Base-by-base conservation (phyloP, 768 basidiomycete species). In the Tremella yokohamensis region DNA sequence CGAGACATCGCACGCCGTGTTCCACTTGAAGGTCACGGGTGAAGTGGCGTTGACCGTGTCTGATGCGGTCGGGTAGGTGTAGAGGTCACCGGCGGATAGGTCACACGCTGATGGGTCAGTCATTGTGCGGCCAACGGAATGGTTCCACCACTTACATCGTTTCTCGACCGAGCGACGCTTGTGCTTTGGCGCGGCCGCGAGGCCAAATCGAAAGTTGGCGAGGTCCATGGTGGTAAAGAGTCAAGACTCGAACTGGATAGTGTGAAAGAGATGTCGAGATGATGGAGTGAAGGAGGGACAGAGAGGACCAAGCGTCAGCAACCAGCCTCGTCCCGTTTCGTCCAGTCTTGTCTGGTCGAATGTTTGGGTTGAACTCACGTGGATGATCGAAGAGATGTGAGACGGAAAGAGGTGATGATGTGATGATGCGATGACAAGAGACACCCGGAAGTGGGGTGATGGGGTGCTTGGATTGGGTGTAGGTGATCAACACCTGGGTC, bases 21-120 rank as follows among this genome's bases (percentile, higher is more conserved):
- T 67, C 78, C 78, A 79, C 37, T 66, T 68, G 69, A 78, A 69
- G 9, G 73, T 77, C 49, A 76, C 40, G 8, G 66, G 65, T 40
- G 70, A 50, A 54, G 71, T 63, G 13, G 73, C 64, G 53, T 73
- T 61, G 67, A 77, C 57, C 24, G 53, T 59, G 26, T 60, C 37
- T 37, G 65, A 53, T 2, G 62, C 51, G 34, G 61, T 70, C 38
- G 78, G 78, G 51, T 52, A 73, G 25, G 58, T 49, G 64, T 79
- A 79, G 19, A 79, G 70, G 52, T 68, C 76, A 42, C 73, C 76
- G 26, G 62, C 58, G 22, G 57, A 58, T 45, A 74, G 63, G 45
- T 74, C 64, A 56, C 73, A 74, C 20, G 67, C 72, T 74, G 60
- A 38, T 19, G 52, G 24, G 48, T 62, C 50, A 55, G 50, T 44